These are phyloP conservation scores for Trametes cinnabarina DNA, from an alignment of 768 basidiomycete species.

Conservation along the genomic window DNA sequence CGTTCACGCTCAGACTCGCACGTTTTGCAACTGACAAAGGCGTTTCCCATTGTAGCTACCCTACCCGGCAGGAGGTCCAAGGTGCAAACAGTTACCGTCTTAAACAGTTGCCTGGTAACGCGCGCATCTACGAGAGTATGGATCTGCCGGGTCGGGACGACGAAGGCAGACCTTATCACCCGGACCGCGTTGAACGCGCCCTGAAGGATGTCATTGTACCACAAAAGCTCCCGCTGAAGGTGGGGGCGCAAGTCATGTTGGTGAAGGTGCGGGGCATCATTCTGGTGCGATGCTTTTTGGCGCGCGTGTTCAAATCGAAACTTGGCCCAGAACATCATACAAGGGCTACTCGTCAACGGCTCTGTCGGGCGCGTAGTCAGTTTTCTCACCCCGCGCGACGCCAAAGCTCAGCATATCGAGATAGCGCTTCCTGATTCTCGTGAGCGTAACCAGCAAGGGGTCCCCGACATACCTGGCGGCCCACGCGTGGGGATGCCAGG, in stretches of 20 bases:
- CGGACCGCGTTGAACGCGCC: slow-evolving; percentile 41
- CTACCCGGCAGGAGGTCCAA: slow-evolving; percentile 72
- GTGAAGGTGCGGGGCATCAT: slow-evolving; percentile 49
- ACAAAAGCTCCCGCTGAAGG: slow-evolving; percentile 39
- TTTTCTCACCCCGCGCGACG: slow-evolving; percentile 35
- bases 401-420: slow-evolving; percentile 35
- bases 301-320: neutral
- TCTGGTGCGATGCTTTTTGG: neutral
- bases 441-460: neutral
- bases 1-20: slow-evolving; percentile 16
- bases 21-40: neutral
- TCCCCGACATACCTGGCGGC: neutral
- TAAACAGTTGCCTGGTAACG: slow-evolving; percentile 38
- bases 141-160: slow-evolving; percentile 50
- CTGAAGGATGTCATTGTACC: slow-evolving; percentile 64
- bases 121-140: slow-evolving; percentile 39
- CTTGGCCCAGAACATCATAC: slow-evolving; percentile 54
- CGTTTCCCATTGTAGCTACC: slow-evolving; percentile 46
- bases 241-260: slow-evolving; percentile 86
- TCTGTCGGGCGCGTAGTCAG: slow-evolving; percentile 47
- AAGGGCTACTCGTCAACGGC: slow-evolving; percentile 71
- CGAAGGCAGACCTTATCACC: slow-evolving; percentile 35
- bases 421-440: slow-evolving; percentile 26
- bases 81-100: slow-evolving; percentile 58
- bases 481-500: neutral